Conservation (phyloP, 176 grass and related monocot genomes). For the Raddia guianensis region DNA sequence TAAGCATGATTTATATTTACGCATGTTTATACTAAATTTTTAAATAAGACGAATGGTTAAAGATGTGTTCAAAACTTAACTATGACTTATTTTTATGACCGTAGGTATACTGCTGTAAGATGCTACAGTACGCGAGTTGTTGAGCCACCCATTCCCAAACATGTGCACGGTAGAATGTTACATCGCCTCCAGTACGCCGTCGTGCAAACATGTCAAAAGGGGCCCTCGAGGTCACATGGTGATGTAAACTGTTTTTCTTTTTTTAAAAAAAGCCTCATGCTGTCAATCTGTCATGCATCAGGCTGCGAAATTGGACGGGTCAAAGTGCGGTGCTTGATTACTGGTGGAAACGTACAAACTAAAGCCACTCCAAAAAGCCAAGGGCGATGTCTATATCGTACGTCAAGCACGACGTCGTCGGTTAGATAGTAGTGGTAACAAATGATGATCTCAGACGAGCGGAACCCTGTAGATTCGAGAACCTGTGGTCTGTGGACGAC, state of each 20-base stretch:
- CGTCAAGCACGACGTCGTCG: slow-evolving; percentile 13
- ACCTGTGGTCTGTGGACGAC: not conserved
- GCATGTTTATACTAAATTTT: too few relatives aligned
- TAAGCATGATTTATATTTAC: too few relatives aligned
- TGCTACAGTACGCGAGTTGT: not conserved
- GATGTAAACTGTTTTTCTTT: too few relatives aligned
- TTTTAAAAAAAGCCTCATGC: too few relatives aligned
- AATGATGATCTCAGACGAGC: not conserved
- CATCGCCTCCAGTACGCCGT: not conserved
- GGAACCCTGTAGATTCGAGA: slow-evolving; percentile 19
- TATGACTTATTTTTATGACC: too few relatives aligned
- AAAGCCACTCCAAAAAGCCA: not conserved
- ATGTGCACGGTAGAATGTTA: not conserved
- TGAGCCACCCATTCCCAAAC: not conserved
- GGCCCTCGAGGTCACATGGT: not conserved
- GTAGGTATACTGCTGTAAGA: not conserved
- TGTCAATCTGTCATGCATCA: too few relatives aligned
- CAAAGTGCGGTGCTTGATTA: not conserved
- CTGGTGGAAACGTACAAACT: not conserved
- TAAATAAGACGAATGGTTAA: too few relatives aligned
- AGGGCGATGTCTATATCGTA: not conserved
- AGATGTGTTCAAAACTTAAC: too few relatives aligned
- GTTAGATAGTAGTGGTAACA: not conserved
- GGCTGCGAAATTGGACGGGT: slow-evolving; percentile 16
- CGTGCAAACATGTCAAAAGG: slow-evolving; percentile 9